Evolutionary conservation across 164 flowering plant genomes (phyloP).

Genomic region (Sedum album): DNA sequence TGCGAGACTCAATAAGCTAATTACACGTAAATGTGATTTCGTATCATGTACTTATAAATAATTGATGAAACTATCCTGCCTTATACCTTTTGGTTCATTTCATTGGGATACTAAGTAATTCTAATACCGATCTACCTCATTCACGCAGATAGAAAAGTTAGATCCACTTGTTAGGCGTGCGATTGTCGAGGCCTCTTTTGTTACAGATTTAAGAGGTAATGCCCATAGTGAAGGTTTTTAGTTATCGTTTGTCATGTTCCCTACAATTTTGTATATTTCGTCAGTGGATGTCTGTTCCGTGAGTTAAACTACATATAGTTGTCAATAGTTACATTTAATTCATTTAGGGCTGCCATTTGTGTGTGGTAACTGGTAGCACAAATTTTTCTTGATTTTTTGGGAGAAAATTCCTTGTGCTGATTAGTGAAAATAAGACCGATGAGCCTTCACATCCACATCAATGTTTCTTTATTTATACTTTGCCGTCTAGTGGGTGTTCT

Average conservation of each 20-base stretch:
- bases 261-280: neutral
- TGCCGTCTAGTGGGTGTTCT: neutral
- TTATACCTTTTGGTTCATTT: neutral
- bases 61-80: neutral
- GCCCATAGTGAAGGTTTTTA: too few relatives aligned
- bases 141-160: conserved; percentile 54
- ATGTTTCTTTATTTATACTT: neutral
- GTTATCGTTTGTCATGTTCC: neutral
- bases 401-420: neutral
- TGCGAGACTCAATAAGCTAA: neutral
- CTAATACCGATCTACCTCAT: neutral
- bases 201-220: conserved; percentile 79
- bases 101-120: neutral
- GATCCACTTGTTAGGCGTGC: conserved; percentile 82
- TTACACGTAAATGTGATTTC: neutral
- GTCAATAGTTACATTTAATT: neutral
- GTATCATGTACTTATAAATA: neutral
- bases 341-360: neutral
- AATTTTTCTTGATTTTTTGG: neutral
- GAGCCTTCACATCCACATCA: neutral
- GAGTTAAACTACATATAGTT: neutral
- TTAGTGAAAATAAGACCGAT: neutral
- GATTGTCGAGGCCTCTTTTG: conserved; percentile 47
- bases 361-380: neutral
- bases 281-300: neutral